phyloP scores from a whole-genome alignment of 441 rosid species.

The Pelargonium myrrhifolium region DNA sequence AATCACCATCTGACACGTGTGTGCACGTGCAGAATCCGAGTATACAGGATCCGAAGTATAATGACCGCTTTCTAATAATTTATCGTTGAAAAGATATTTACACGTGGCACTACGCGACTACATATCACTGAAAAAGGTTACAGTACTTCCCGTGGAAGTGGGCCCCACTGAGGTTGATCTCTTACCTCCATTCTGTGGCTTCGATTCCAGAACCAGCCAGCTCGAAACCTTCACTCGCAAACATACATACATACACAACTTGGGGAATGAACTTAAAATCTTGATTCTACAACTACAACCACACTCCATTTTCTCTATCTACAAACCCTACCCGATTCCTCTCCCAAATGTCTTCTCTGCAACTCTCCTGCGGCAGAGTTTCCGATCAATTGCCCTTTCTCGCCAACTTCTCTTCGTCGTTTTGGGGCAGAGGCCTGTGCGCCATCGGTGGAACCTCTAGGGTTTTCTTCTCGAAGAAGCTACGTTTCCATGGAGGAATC shows the following conservation, averaged over 20 bases:
- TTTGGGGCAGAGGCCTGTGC: conserved; percentile 24
- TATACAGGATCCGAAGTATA: neutral
- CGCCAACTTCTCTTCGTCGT: conserved; percentile 17
- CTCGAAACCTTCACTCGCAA: conserved; percentile 1
- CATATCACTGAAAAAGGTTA: neutral
- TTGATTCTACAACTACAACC: too few species aligned
- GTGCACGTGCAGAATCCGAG: neutral
- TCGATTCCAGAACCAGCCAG: neutral
- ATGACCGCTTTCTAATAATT: neutral
- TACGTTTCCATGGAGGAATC: conserved; percentile 5
- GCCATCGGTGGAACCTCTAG: conserved; percentile 17
- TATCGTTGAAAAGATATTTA: too few species aligned
- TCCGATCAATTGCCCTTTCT: conserved; percentile 21
- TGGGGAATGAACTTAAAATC: neutral
- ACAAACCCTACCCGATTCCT: neutral
- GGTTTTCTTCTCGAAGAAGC: neutral
- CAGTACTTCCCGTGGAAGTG: neutral
- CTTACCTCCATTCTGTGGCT: neutral
- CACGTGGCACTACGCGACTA: neutral
- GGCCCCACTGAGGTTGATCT: neutral
- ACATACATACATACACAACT: neutral
- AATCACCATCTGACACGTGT: neutral
- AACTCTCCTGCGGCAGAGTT: conserved; percentile 35
- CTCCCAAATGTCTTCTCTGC: conserved; percentile 37
- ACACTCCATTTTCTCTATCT: neutral